Percentiles rank a stretch among this genome's conserved stretches.
Evolutionary conservation across 495 filamentous ascomycete genomes (phyloP).

Genomic region (Rhypophila decipiens): DNA sequence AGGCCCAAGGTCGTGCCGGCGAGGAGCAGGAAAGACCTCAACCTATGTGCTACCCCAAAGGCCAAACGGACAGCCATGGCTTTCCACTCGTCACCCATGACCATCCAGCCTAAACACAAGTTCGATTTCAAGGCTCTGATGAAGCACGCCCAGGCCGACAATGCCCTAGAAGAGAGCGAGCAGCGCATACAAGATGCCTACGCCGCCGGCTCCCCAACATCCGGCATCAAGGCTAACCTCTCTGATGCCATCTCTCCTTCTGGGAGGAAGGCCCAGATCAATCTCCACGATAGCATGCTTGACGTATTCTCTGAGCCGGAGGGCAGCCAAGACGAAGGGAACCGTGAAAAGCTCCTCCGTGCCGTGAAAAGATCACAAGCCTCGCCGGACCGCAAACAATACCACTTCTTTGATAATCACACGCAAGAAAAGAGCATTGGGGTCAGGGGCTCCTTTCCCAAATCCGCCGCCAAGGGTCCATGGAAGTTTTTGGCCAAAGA

Average conservation of each 20-base stretch:
- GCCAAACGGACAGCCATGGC: conserved; percentile 34
- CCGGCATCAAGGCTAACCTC: not conserved
- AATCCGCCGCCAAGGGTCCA: conserved; percentile 19
- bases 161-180: conserved; percentile 51
- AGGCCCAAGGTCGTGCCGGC: conserved; percentile 3
- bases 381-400: conserved; percentile 50
- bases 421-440: conserved; percentile 16
- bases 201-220: conserved; percentile 19
- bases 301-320: conserved; percentile 43
- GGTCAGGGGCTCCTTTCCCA: conserved; percentile 29
- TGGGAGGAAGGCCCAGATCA: conserved; percentile 12
- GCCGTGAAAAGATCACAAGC: conserved; percentile 74
- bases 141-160: conserved; percentile 50
- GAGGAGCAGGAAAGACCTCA: not conserved
- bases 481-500: conserved; percentile 41
- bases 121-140: conserved; percentile 63
- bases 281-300: conserved; percentile 29
- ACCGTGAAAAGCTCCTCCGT: conserved; percentile 52
- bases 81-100: conserved; percentile 35
- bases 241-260: no score
- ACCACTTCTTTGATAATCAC: conserved; percentile 55
- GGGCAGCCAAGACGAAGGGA: conserved; percentile 46
- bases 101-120: conserved; percentile 52
- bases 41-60: conserved; percentile 25
- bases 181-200: conserved; percentile 36